Evolutionary conservation across 192 early-diverging fungal species (phyloP).

Genomic region (Phycomyces blakesleeanus): DNA sequence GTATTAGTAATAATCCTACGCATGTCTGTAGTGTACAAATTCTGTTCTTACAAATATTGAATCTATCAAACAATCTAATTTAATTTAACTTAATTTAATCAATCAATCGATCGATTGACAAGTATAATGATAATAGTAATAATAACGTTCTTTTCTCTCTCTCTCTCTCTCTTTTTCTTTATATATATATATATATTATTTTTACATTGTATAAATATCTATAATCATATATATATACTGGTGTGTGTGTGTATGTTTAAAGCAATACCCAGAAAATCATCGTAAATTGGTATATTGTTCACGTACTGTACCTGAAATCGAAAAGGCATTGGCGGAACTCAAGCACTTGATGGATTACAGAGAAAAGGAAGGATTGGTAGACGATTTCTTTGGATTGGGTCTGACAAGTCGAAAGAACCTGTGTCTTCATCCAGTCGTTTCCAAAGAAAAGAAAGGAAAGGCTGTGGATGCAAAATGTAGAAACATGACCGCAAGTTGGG

Average conservation of each 20-base stretch:
- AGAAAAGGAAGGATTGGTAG: constrained; percentile 58
- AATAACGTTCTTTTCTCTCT: too few species aligned
- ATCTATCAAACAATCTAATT: too few species aligned
- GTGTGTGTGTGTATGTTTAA: not conserved
- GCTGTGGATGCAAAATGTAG: constrained; percentile 89
- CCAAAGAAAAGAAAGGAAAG: constrained; percentile 81
- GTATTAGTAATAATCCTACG: too few species aligned
- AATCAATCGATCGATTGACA: too few species aligned
- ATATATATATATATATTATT: too few species aligned
- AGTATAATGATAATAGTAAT: not conserved
- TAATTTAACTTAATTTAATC: too few species aligned
- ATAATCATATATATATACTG: not conserved
- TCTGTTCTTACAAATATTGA: too few species aligned
- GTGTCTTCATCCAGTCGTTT: constrained; percentile 88
- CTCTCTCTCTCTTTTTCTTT: too few species aligned
- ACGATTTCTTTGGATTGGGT: constrained; percentile 88
- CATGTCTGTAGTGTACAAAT: too few species aligned
- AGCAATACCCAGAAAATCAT: constrained; percentile 83
- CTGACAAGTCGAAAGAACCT: constrained; percentile 91
- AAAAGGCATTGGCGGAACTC: constrained; percentile 96
- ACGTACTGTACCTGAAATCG: constrained; percentile 99
- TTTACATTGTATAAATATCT: too few species aligned
- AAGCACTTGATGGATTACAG: constrained; percentile 88
- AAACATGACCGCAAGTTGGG: constrained; percentile 91
- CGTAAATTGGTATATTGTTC: constrained; percentile 99